Conservation (phyloP, 2,329 filamentous ascomycete genomes). For the Orbilia javanica region DNA sequence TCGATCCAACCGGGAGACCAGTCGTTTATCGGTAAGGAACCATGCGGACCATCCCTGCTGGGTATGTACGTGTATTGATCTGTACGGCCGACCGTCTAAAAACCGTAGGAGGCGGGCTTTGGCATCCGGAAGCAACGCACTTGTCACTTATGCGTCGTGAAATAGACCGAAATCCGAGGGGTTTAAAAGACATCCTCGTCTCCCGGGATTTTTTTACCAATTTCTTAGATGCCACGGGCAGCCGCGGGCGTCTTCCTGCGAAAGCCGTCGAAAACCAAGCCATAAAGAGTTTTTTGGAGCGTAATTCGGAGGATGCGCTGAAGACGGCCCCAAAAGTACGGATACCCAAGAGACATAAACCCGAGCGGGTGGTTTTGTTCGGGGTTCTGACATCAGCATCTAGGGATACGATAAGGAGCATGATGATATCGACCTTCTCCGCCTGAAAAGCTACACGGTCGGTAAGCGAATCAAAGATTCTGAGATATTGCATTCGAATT, state of each 20-base stretch:
- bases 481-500: conserved; percentile 73
- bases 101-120: conserved; percentile 78
- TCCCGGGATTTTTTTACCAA: conserved; percentile 72
- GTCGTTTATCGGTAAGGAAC: conserved; percentile 75
- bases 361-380: neutral
- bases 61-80: conserved; percentile 7
- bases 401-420: conserved; percentile 82
- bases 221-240: conserved; percentile 70
- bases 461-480: conserved; percentile 75
- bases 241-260: conserved; percentile 64
- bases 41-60: conserved; percentile 63
- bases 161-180: conserved; percentile 79
- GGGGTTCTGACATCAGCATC: neutral
- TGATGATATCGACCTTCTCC: conserved; percentile 81
- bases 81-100: conserved; percentile 38
- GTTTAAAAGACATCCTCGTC: conserved; percentile 77
- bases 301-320: conserved; percentile 80
- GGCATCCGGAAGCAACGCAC: conserved; percentile 79
- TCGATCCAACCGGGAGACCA: conserved; percentile 78
- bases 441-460: conserved; percentile 83
- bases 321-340: conserved; percentile 86
- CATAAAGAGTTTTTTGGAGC: conserved; percentile 76
- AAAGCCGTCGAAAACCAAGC: conserved; percentile 72
- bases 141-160: conserved; percentile 77
- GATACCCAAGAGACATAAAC: neutral